Evolutionary conservation across 371 early-diverging fungal species (phyloP).

Genomic region (Saksenaea oblongispora): DNA sequence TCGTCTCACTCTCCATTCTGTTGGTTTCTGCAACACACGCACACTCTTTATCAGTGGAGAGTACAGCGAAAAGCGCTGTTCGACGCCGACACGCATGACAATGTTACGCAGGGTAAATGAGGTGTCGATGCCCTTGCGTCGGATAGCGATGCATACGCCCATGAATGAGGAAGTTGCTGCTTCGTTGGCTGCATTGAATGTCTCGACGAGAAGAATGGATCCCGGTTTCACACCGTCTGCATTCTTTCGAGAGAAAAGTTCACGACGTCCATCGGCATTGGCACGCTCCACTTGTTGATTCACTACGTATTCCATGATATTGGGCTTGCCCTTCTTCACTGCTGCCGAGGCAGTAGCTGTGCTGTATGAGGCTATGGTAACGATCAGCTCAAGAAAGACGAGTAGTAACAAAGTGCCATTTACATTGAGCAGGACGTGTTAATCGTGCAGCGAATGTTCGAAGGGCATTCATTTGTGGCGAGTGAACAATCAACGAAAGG

Average conservation of each 20-base stretch:
- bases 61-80: conserved; percentile 76
- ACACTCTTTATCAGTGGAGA: conserved; percentile 85
- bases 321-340: conserved; percentile 50
- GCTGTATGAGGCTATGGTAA: not conserved
- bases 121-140: conserved; percentile 77
- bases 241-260: conserved; percentile 58
- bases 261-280: conserved; percentile 63
- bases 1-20: conserved; percentile 62
- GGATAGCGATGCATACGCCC: conserved; percentile 82
- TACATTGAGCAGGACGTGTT: not conserved
- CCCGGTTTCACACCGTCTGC: conserved; percentile 66
- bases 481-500: not conserved
- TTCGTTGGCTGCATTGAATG: conserved; percentile 66
- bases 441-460: not conserved
- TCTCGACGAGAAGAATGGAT: conserved; percentile 74
- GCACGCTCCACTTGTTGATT: conserved; percentile 61
- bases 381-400: not conserved
- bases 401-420: not conserved
- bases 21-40: conserved; percentile 67
- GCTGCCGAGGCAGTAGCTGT: conserved; percentile 16
- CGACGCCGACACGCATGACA: conserved; percentile 82
- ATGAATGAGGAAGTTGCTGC: conserved; percentile 71
- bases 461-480: not conserved
- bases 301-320: conserved; percentile 68
- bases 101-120: conserved; percentile 81